phyloP scores from a whole-genome alignment of 176 grass and related monocot species.

The Puya raimondii region DNA sequence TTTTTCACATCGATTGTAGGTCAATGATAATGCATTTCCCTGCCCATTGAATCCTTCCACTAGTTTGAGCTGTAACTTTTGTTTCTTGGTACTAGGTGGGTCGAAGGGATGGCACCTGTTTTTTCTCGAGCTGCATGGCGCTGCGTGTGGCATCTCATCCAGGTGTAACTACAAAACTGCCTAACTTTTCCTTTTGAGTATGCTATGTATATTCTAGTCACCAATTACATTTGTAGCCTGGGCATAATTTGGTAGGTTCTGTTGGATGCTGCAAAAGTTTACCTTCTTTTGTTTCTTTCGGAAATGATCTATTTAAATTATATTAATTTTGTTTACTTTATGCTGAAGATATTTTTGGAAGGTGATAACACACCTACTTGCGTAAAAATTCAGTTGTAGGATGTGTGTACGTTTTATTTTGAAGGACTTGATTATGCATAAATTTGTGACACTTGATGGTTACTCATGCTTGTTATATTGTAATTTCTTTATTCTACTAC shows the following conservation, averaged over 20 bases:
- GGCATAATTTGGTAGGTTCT: no score
- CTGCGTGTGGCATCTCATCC: conserved; percentile 98
- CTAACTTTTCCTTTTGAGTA: not conserved
- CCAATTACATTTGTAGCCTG: not conserved
- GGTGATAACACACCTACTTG: no score
- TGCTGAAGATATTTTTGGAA: no score
- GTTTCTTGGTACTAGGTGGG: conserved; percentile 46
- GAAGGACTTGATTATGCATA: not conserved
- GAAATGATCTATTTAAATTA: not conserved
- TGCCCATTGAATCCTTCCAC: not conserved
- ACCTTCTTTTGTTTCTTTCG: not conserved
- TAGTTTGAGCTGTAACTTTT: conserved; percentile 16
- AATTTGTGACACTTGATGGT: not conserved
- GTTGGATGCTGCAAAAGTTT: not conserved
- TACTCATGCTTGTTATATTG: not conserved
- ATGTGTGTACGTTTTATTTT: not conserved
- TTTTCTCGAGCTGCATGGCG: conserved; percentile 93
- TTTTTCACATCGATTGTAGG: conserved; percentile 5
- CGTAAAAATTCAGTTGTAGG: no score
- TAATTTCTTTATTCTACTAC: not conserved
- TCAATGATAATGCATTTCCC: not conserved
- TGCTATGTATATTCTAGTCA: no score
- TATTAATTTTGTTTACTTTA: not conserved
- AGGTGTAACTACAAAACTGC: conserved; percentile 35
- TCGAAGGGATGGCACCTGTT: conserved; percentile 98